These are phyloP conservation scores for Backusella liffmaniae DNA, from an alignment of 192 early-diverging fungal species.

Conservation along the genomic window DNA sequence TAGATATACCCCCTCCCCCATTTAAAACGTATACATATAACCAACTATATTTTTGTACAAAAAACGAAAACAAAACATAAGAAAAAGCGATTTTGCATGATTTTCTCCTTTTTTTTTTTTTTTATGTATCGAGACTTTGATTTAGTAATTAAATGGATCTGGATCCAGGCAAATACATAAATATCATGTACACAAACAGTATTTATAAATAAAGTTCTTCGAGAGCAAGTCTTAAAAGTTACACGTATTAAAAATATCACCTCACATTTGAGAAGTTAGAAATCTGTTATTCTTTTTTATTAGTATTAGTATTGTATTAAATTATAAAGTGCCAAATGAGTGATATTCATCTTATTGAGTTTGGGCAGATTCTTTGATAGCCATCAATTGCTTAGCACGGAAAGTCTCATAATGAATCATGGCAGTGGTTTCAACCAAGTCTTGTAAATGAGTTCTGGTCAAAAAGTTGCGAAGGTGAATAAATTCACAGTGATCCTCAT, in stretches of 20 bases:
- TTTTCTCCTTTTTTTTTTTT: neutral
- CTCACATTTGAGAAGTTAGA: neutral
- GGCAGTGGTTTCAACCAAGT: conserved; percentile 91
- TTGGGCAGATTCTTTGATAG: conserved; percentile 54
- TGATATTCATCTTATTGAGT: conserved; percentile 8
- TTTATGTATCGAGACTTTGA: neutral
- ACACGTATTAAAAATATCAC: neutral
- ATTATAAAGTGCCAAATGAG: neutral
- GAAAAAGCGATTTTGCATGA: neutral
- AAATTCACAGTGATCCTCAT: conserved; percentile 95
- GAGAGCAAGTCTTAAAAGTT: neutral
- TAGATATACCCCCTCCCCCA: neutral
- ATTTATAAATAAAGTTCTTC: neutral
- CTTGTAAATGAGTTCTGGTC: conserved; percentile 86
- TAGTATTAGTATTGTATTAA: neutral
- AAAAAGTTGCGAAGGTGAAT: conserved; percentile 90
- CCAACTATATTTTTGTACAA: neutral
- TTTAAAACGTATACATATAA: neutral
- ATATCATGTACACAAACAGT: neutral
- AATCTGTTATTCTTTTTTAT: neutral
- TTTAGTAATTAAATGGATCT: neutral
- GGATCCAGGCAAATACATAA: neutral
- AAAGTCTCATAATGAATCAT: conserved; percentile 94
- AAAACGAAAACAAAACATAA: neutral
- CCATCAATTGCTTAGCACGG: conserved; percentile 69